Evolutionary conservation across 2,329 filamentous ascomycete species (phyloP), one percentile per base, ranked within the genome.

Genomic region (Aspergillus awamori): DNA sequence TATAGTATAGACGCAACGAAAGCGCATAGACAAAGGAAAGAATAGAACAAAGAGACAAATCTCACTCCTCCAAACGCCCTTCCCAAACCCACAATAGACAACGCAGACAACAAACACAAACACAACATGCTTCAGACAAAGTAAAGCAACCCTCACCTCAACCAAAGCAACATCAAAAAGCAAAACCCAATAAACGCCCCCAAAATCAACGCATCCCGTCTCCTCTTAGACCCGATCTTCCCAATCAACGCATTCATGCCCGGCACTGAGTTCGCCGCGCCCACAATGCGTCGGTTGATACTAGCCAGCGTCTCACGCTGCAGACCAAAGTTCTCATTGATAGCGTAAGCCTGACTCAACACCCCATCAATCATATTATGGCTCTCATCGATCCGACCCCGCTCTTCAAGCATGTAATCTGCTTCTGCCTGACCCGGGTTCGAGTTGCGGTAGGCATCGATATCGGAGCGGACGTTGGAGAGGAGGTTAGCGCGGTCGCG

Each of bases 351-450:
- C 81, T 98, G 95, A 74, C 90, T 93, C 62, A 99, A 83, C 36
- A 99, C 93, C 64, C 87, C 90, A 76, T 99, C 95, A 52, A 92
- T 89, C 82, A 96, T 88, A 68, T 87, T 90, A 78, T 98, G 90
- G 72, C 91, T 96, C 74, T 92, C 89, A 74, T 99, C 95, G 72
- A 99, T 87, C 65, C 91, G 86, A 64, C 83, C 82, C 55, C 95
- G 86, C 83, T 99, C 95, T 70, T 91, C 90, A 28, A 99, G 85
- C 93, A 99, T 97, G 81, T 98, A 99, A 63, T 99, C 94, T 51
- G 92, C 92, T 80, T 98, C 95, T 58, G 89, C 90, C 2, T 88
- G 87, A 68, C 87, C 90, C 8, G 92, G 91, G 74, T 96, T 95
- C 59, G 86, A 87, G 53, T 89, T 86, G 58, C 90, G 91, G 80